Base-by-base conservation (phyloP, 2,329 filamentous ascomycete species). In the Stachybotrys chartarum region DNA sequence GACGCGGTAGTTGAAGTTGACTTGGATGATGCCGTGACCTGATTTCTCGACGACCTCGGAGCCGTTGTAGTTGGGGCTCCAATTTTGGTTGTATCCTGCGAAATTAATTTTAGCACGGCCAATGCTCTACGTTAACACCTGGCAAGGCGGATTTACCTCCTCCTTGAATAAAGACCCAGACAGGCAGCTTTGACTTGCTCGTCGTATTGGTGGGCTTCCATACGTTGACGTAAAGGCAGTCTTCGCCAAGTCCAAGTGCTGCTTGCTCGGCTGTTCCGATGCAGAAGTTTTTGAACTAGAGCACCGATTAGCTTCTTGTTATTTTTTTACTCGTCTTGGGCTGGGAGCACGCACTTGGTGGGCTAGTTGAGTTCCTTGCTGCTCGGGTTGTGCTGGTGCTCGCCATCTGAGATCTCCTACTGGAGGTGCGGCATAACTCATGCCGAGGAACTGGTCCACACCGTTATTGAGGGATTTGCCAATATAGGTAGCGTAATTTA, bases 391-490 rank as follows among this genome's bases (percentile, higher is more conserved):
- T 30, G 35, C 35, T 39, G 35, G 35, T 39, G 35, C 35, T 39
- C 70, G 70, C 57, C 83, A 83, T 6, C 83, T 75, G 0, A 77
- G 75, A 24, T 77, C 68, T 0, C 80, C 80, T 17, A 80, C 74
- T 1, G 68, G 64, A 10, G 69, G 62, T 58, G 79, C 76, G 4
- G 81, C 82, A 64, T 78, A 85, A 0, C 81, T 81, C 3, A 85
- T 75, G 4, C 77, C 78, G 1, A 80, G 65, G 62, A 81, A 82
- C 56, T 75, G 70, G 56, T 82, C 78, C 45, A 80, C 77, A 44
- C 74, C 58, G 51, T 76, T 81, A 24, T 1, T 2, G 8, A 55
- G 54, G 16, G 16, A 42, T 12, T 31, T 50, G 6, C 54, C 51
- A n/a, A 44, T 39, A 30, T 55, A 55, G 7, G 31, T 52, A 17